Evolutionary conservation across 305 asterid species (phyloP).

Genomic region (Plantago lanceolata): DNA sequence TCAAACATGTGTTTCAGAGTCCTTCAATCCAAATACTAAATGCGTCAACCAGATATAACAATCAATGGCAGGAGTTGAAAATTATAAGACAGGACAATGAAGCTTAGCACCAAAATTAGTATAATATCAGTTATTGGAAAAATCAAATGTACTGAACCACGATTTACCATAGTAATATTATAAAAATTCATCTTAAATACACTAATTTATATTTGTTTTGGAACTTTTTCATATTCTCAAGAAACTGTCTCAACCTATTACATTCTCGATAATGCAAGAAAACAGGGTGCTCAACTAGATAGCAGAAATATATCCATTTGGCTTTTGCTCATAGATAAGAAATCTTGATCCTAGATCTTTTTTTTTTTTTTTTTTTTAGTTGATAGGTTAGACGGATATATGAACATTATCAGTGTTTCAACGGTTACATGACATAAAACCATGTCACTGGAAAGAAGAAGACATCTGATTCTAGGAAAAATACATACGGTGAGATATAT

Average conservation of each 20-base stretch:
- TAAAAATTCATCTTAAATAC: not conserved
- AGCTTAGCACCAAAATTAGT: not conserved
- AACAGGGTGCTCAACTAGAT: not conserved
- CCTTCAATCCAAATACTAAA: slow-evolving; percentile 48
- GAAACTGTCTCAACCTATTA: not conserved
- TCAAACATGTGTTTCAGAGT: slow-evolving; percentile 89
- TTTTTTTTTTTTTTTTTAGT: no score
- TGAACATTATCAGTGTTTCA: not conserved
- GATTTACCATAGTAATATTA: not conserved
- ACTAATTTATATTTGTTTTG: no score
- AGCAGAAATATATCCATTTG: not conserved
- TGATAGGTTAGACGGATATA: no score
- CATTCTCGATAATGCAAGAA: not conserved
- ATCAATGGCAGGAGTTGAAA: not conserved
- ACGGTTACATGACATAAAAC: not conserved
- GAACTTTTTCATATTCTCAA: not conserved
- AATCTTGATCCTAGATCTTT: no score
- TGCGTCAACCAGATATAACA: slow-evolving; percentile 21
- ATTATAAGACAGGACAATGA: not conserved
- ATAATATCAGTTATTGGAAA: no score
- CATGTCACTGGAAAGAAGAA: not conserved
- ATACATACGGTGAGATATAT: not conserved
- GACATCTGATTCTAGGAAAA: not conserved
- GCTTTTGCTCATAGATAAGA: not conserved
- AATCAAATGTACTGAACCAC: not conserved